Evolutionary conservation across 345 rosid genomes (phyloP).

Genomic region (Trapa incisa): DNA sequence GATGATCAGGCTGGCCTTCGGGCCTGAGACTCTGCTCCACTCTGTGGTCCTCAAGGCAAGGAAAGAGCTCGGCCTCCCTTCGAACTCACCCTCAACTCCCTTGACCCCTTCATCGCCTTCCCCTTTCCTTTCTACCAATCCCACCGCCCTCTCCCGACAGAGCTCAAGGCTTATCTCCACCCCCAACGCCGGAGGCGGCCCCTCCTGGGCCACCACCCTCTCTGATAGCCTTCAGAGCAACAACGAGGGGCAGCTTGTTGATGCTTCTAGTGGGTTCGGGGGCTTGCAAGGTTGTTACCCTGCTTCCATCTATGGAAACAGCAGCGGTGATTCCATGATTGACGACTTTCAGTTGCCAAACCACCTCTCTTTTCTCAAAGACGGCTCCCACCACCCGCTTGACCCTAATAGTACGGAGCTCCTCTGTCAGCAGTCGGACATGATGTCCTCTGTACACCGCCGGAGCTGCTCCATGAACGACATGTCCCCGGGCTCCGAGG

Average conservation of each 20-base stretch:
- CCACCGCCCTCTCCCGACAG: conserved; percentile 28
- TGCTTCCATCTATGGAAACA: conserved; percentile 47
- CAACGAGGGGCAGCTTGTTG: neutral
- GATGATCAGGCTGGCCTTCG: conserved; percentile 87
- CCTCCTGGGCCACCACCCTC: conserved; percentile 32
- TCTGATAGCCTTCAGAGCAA: conserved; percentile 15
- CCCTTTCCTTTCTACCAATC: conserved; percentile 25
- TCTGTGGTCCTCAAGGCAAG: conserved; percentile 54
- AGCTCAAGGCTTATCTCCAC: conserved; percentile 23
- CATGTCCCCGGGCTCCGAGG: conserved; percentile 48
- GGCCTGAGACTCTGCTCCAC: conserved; percentile 68
- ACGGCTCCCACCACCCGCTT: conserved; percentile 6
- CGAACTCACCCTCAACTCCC: conserved; percentile 36
- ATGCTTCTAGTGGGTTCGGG: neutral
- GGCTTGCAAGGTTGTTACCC: conserved; percentile 20
- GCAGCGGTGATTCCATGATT: conserved; percentile 13
- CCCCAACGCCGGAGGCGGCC: conserved; percentile 14
- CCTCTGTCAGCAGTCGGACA: conserved; percentile 27
- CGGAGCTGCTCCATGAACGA: conserved; percentile 71
- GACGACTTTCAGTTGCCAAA: conserved; percentile 62
- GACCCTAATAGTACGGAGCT: conserved; percentile 20
- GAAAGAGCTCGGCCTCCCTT: conserved; percentile 49
- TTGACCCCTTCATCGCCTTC: conserved; percentile 38
- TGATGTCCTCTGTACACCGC: conserved; percentile 37
- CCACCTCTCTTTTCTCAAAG: conserved; percentile 58